These are phyloP conservation scores for Alternaria brassicae DNA, from an alignment of 2,329 filamentous ascomycete species.

Conservation along the genomic window DNA sequence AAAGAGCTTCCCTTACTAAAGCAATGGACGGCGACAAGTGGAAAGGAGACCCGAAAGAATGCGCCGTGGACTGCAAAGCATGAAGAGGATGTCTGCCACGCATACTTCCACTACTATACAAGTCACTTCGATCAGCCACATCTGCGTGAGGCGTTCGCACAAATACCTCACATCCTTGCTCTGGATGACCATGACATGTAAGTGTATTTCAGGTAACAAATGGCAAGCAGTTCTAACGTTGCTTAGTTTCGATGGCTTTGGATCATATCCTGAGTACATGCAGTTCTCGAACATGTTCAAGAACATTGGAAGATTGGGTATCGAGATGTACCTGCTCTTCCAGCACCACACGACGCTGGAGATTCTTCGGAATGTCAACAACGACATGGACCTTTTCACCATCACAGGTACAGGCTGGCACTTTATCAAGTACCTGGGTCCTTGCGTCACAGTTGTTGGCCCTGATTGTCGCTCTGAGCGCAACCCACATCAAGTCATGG, in stretches of 20 bases:
- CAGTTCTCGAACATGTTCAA: constrained; percentile 97
- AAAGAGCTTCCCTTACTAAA: constrained; percentile 92
- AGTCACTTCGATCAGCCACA: constrained; percentile 98
- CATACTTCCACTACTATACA: constrained; percentile 99
- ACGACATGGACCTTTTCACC: constrained; percentile 92
- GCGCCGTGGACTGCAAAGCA: constrained; percentile 91
- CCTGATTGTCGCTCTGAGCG: constrained; percentile 92
- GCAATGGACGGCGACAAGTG: constrained; percentile 93
- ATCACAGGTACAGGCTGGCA: constrained; percentile 98
- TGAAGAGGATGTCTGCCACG: constrained; percentile 93
- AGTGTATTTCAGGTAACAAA: constrained; percentile 53
- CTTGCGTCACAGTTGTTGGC: constrained; percentile 86
- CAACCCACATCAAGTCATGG: constrained; percentile 89
- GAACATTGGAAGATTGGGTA: constrained; percentile 93
- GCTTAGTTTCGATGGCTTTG: constrained; percentile 89
- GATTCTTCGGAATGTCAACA: constrained; percentile 85
- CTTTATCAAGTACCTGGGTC: constrained; percentile 95
- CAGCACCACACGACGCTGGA: constrained; percentile 97
- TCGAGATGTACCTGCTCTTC: constrained; percentile 98
- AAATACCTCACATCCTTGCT: constrained; percentile 92
- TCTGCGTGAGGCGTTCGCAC: constrained; percentile 91
- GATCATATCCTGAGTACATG: constrained; percentile 98
- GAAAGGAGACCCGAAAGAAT: constrained; percentile 90
- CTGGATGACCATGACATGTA: constrained; percentile 98
- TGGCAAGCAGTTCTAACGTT: constrained; percentile 13